Base-by-base conservation (phyloP, 805 yeast genomes). In the Maudiozyma pseudohumilis region DNA sequence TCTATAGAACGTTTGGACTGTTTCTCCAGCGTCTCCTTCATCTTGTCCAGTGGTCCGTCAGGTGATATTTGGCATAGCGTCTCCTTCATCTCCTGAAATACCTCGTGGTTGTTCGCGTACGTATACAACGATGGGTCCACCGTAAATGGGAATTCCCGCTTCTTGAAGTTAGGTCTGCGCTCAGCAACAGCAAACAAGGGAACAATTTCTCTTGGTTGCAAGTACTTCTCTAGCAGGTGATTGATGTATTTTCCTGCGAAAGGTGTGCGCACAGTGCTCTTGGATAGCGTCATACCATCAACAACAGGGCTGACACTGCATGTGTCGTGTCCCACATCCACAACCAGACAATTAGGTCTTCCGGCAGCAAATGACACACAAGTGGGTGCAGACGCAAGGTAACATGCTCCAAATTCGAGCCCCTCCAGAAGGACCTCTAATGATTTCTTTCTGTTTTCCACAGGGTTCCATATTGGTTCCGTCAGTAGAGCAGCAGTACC, bases 331-430 rank as follows among this genome's bases (percentile, higher is more conserved):
- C 95, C 95, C 28, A 84, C 61, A 56, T 86, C 95, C 28, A 86
- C 89, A 28, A 86, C 86, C 23, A 86, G 64, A 55, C 94, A 86
- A 42, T 80, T 80, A 32, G 94, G 87, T 55, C 94, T 70, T 3
- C 95, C 95, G 45, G 82, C 80, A 9, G 89, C 87, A 61, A 88
- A 88, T 2, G 95, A 77, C 1, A 82, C 77, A 62, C 94, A 81
- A 0, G 94, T 80, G n/a, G 96, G 89, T 7, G 80, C 70, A 40
- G 86, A 80, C 11, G 84, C 87, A 18, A 84, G 56, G 54, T 80
- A 88, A 40, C 84, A 74, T 0, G 94, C 96, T 27, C 92, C 88
- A 47, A 79, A 80, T 26, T 74, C 68, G 53, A 79, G 69, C 11
- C 67, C 62, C 53, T 86, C 95, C 41, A 82, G 68, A 29, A 81